These are phyloP conservation scores for Juncus effusus DNA, from an alignment of 176 grass and related monocot genomes.

Conservation along the genomic window DNA sequence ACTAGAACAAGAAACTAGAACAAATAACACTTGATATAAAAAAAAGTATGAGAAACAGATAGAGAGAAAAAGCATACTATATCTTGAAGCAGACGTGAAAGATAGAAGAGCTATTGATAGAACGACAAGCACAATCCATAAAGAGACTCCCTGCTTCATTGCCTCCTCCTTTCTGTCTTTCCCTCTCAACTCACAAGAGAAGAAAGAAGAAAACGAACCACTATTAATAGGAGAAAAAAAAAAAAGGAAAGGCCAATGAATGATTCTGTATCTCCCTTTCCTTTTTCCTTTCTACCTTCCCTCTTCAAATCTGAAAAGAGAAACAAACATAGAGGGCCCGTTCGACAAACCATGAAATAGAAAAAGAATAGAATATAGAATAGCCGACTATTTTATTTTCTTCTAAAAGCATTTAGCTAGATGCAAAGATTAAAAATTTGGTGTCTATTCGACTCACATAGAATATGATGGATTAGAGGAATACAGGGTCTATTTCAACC, in stretches of 20 bases:
- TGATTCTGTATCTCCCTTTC: not conserved
- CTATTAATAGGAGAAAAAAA: not conserved
- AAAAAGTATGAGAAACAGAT: not conserved
- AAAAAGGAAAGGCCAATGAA: not conserved
- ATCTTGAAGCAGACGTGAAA: constrained; percentile 20
- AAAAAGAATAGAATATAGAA: too few relatives aligned
- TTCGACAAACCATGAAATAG: too few relatives aligned
- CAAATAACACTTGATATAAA: too few relatives aligned
- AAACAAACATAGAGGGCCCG: too few relatives aligned
- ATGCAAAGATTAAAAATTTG: too few relatives aligned
- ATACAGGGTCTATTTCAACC: too few relatives aligned
- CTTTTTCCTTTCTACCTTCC: not conserved
- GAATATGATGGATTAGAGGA: too few relatives aligned
- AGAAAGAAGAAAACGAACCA: not conserved
- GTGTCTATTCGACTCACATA: too few relatives aligned
- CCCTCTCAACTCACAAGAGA: constrained; percentile 23
- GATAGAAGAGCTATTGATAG: constrained; percentile 21
- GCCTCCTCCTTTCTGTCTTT: constrained; percentile 13
- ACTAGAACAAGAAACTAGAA: too few relatives aligned
- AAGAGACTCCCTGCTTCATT: constrained; percentile 20
- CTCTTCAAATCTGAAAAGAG: too few relatives aligned
- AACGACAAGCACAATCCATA: constrained; percentile 14
- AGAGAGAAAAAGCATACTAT: constrained; percentile 4
- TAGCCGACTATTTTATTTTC: too few relatives aligned
- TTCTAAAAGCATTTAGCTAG: too few relatives aligned